Conservation (phyloP, 2,329 filamentous ascomycete genomes). For the Aspergillus sp. region DNA sequence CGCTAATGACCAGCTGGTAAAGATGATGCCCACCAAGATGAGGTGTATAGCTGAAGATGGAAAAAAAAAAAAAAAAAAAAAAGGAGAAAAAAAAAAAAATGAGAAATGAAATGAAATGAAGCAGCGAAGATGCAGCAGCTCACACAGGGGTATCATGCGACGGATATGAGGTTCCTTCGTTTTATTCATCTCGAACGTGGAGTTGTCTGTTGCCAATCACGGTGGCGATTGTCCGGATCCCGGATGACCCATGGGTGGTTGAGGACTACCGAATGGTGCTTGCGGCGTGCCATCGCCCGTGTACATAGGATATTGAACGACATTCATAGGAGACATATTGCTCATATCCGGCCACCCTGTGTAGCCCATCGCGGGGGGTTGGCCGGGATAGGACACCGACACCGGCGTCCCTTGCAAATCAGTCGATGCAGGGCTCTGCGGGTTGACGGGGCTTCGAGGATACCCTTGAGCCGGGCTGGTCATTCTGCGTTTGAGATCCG, state of each 20-base stretch:
- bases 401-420: conserved; percentile 29
- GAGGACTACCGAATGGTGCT: conserved; percentile 24
- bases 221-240: conserved; percentile 26
- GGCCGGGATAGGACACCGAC: conserved; percentile 30
- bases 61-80: conserved; percentile 10
- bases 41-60: conserved; percentile 19
- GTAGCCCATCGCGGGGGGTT: conserved; percentile 30
- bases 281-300: conserved; percentile 26
- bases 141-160: conserved; percentile 16
- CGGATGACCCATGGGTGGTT: conserved; percentile 33
- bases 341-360: conserved; percentile 31
- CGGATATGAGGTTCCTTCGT: conserved; percentile 1
- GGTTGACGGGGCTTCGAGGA: conserved; percentile 19
- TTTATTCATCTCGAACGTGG: background rate
- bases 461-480: conserved; percentile 34
- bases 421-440: conserved; percentile 25
- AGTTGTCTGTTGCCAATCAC: conserved; percentile 11
- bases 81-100: conserved; percentile 8
- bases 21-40: conserved; percentile 22
- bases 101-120: background rate
- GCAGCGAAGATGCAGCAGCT: conserved; percentile 11
- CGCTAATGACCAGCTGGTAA: conserved; percentile 39
- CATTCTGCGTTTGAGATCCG: conserved; percentile 38
- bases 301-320: conserved; percentile 36
- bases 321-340: conserved; percentile 28